phyloP scores from a whole-genome alignment of 805 yeast species.

The Blastobotrys robertii region DNA sequence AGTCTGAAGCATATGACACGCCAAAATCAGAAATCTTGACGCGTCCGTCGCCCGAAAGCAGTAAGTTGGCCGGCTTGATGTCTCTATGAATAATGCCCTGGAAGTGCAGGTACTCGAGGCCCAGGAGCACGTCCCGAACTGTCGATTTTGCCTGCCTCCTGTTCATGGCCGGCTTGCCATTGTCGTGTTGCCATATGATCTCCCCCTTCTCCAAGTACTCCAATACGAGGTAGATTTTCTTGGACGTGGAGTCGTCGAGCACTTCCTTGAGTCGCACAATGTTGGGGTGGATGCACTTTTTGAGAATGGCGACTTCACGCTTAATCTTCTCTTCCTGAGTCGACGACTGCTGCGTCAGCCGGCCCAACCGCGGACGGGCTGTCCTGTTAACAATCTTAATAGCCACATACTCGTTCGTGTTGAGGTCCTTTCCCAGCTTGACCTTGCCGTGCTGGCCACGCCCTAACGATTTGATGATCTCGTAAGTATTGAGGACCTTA shows the following conservation, averaged over 20 bases:
- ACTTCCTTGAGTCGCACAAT: slow-evolving; percentile 84
- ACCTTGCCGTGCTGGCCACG: slow-evolving; percentile 99
- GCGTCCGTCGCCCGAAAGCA: slow-evolving; percentile 55
- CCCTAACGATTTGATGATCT: slow-evolving; percentile 78
- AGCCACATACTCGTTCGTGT: slow-evolving; percentile 59
- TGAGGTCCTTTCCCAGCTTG: slow-evolving; percentile 71
- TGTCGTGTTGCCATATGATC: slow-evolving; percentile 60
- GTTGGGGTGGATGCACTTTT: slow-evolving; percentile 79
- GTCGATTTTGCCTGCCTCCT: slow-evolving; percentile 59
- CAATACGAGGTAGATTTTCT: slow-evolving; percentile 80
- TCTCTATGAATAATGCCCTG: slow-evolving; percentile 93
- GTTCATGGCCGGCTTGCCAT: slow-evolving; percentile 57
- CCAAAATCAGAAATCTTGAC: slow-evolving; percentile 98
- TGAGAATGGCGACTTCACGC: slow-evolving; percentile 87
- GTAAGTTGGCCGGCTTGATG: slow-evolving; percentile 86
- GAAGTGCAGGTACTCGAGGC: slow-evolving; percentile 80
- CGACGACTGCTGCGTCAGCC: slow-evolving; percentile 29
- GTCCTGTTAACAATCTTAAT: slow-evolving; percentile 84
- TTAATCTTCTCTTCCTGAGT: slow-evolving; percentile 66
- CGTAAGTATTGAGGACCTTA: slow-evolving; percentile 80
- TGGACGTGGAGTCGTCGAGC: slow-evolving; percentile 70
- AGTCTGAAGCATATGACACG: slow-evolving; percentile 62
- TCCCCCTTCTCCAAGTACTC: slow-evolving; percentile 91
- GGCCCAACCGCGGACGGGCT: slow-evolving; percentile 44
- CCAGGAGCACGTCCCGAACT: slow-evolving; percentile 75